These are phyloP conservation scores for Fusarium sp. DNA, from an alignment of 2,329 filamentous ascomycete species.

Conservation along the genomic window DNA sequence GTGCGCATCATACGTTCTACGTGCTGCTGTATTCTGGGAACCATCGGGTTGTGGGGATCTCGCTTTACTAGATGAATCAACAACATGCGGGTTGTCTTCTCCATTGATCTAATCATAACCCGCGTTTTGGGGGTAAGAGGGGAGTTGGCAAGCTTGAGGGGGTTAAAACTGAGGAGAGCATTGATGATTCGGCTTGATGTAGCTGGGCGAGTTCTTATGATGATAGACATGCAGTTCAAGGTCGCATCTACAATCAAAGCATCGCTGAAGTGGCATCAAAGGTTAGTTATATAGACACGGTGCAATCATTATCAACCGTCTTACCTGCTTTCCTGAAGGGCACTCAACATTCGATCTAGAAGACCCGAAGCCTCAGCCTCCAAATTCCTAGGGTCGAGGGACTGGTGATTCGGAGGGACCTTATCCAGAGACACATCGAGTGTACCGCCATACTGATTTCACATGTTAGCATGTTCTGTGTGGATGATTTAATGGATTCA, in stretches of 20 bases:
- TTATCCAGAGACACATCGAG: conserved; percentile 87
- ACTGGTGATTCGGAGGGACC: conserved; percentile 83
- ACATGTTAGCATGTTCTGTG: conserved; percentile 24
- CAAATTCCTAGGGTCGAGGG: conserved; percentile 82
- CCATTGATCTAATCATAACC: conserved; percentile 91
- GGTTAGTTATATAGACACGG: conserved; percentile 9
- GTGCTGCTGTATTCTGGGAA: conserved; percentile 85
- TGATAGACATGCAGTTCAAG: conserved; percentile 84
- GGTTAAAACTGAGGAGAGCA: conserved; percentile 90
- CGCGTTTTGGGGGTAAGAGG: conserved; percentile 82
- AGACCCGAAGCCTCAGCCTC: conserved; percentile 94
- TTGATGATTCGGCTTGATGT: conserved; percentile 88
- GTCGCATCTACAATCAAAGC: conserved; percentile 90
- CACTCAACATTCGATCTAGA: conserved; percentile 85
- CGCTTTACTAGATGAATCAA: conserved; percentile 88
- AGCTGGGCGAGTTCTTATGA: conserved; percentile 84
- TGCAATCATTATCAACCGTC: conserved; percentile 42
- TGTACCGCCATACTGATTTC: conserved; percentile 57
- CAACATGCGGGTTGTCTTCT: conserved; percentile 88
- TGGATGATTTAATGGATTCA: neutral
- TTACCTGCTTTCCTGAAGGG: conserved; percentile 88
- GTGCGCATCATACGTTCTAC: conserved; percentile 84
- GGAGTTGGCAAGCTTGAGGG: conserved; percentile 80
- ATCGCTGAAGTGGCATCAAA: conserved; percentile 68
- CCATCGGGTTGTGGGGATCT: conserved; percentile 81